Base-by-base conservation (phyloP, 192 early-diverging fungal genomes). In the Allomyces macrogynus region DNA sequence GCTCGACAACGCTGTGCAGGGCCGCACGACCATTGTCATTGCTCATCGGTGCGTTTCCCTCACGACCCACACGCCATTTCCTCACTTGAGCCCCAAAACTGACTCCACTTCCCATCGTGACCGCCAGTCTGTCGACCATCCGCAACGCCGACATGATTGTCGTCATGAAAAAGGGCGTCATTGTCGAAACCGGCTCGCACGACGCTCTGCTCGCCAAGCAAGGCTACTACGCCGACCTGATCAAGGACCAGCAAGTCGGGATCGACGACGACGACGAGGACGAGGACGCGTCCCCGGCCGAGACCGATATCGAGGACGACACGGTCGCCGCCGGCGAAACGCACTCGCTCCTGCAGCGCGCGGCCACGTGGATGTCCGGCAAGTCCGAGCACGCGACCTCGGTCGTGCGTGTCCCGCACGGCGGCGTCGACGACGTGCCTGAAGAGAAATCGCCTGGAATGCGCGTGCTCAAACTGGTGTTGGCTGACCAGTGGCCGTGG, bases 21-120 rank as follows among this genome's bases (percentile, higher is more conserved):
- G 84, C 67, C 82, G 93, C 61, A 94, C 91, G 9, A 92, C 91
- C 24, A 87, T 97, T 71, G 87, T 89, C 5, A 87, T 97, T 73
- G 93, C 93, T 8, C 85, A 93, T 72, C 84, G 93, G 14, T 67
- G 86, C 40, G 81, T 79, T 4, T 27, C 26, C 62, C 32, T 63
- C 10, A 88, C 87, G 0, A 82, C 87, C 69, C 79, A 80, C 62
- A 4, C 26, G 26, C 26, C 26, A 27, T 27, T 27, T 27, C 26
- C 26, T 1, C 26, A 4, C 26, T 27, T 4, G 26, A 1, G 26
- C 26, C 26, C 26, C 1, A 3, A 40, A 40, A 8, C 32, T 40
- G 32, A 40, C 26, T 4, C 8, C 4, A 40, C 7, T 8, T 40
- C 7, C 7, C 3, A 40, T 40, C 3, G 3, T 8, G 0, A 0